Conservation (phyloP, 352 stramenopile genomes). For the Globisporangium acanthophoron region DNA sequence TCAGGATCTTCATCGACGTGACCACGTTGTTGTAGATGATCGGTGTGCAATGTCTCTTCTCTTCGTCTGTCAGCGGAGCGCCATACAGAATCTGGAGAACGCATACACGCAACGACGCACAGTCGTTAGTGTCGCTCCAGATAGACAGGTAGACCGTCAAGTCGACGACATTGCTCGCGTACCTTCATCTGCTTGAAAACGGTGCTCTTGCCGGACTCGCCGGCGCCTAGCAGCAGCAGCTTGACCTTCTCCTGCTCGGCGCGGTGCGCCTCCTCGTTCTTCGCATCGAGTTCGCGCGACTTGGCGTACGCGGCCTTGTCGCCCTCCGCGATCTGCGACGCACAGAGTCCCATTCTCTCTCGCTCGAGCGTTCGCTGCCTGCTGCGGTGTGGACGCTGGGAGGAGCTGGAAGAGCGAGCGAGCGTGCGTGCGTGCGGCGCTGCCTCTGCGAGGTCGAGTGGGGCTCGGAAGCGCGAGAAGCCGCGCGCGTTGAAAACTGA, state of each 20-base stretch:
- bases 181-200: slow-evolving; percentile 93
- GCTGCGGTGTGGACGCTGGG: no score
- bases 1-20: slow-evolving; percentile 88
- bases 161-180: neutral
- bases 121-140: neutral
- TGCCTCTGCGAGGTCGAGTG: no score
- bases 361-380: neutral
- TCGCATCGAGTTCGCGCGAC: slow-evolving; percentile 69
- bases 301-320: slow-evolving; percentile 65
- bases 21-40: slow-evolving; percentile 92
- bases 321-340: slow-evolving; percentile 48
- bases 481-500: no score
- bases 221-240: slow-evolving; percentile 91
- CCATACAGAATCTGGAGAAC: slow-evolving; percentile 81
- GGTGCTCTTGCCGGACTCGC: slow-evolving; percentile 94
- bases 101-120: neutral
- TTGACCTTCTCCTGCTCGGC: slow-evolving; percentile 93
- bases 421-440: no score
- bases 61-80: slow-evolving; percentile 76
- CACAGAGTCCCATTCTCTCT: slow-evolving; percentile 58
- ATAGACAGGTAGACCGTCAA: neutral
- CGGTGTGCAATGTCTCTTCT: slow-evolving; percentile 81
- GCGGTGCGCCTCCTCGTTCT: slow-evolving; percentile 74
- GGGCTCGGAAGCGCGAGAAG: no score
- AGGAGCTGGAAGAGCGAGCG: no score